phyloP scores from a whole-genome alignment of 2,329 filamentous ascomycete species.

The Trichoderma sp. region DNA sequence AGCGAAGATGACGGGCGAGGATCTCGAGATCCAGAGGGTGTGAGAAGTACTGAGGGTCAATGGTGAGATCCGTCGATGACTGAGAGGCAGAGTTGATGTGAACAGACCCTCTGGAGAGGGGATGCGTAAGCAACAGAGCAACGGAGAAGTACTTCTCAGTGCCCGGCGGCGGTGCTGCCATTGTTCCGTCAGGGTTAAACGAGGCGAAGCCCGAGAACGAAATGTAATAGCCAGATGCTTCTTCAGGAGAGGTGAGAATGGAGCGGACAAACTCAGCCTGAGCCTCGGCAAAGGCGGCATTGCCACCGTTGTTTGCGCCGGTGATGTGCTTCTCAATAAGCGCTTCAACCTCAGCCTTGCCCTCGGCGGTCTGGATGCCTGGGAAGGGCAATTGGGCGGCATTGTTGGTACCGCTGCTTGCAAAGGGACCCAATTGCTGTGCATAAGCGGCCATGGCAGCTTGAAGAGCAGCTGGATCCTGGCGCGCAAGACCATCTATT shows the following conservation, averaged over 20 bases:
- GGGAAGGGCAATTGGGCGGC: conserved; percentile 4
- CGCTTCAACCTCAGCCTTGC: conserved; percentile 1
- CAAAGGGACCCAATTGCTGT: conserved; percentile 12
- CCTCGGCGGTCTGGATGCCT: background rate
- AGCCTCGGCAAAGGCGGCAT: background rate
- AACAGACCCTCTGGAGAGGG: conserved; percentile 59
- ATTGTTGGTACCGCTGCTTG: conserved; percentile 14
- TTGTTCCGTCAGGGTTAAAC: conserved; percentile 32
- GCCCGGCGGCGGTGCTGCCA: conserved; percentile 26
- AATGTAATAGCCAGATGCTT: conserved; percentile 11
- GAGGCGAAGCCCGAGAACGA: conserved; percentile 15
- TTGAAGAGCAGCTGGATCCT: conserved; percentile 36
- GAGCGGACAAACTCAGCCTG: conserved; percentile 18
- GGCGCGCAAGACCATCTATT: conserved; percentile 36
- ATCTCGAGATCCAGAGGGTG: conserved; percentile 59
- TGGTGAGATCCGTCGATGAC: conserved; percentile 40
- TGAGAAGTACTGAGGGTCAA: conserved; percentile 58
- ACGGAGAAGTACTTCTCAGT: conserved; percentile 55
- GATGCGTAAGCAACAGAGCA: conserved; percentile 60
- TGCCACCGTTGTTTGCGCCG: background rate
- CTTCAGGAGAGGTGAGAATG: conserved; percentile 2
- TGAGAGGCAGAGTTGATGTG: conserved; percentile 48
- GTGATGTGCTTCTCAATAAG: conserved; percentile 15
- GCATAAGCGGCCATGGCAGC: conserved; percentile 38
- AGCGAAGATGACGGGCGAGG: conserved; percentile 46